Percentiles rank a stretch among this genome's conserved stretches.
Evolutionary conservation across 805 yeast genomes (phyloP).

Genomic region (Candida odintsovae): DNA sequence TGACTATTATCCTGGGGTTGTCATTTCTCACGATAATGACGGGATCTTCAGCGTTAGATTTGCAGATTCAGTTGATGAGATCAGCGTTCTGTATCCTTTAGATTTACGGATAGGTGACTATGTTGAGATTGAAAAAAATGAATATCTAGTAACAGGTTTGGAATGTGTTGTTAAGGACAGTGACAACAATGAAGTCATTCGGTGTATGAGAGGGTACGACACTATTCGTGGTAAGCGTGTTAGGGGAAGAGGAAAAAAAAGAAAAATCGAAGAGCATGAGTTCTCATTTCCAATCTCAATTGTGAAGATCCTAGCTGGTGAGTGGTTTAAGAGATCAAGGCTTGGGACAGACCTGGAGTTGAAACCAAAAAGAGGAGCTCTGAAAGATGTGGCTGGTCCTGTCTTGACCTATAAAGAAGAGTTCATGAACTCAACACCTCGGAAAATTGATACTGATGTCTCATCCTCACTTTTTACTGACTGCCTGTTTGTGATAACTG

Average conservation of each 20-base stretch:
- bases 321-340: conserved; percentile 31
- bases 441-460: neutral
- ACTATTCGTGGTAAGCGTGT: conserved; percentile 33
- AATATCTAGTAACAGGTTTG: conserved; percentile 43
- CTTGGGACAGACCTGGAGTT: conserved; percentile 15
- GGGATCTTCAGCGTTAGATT: conserved; percentile 31
- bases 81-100: conserved; percentile 29
- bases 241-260: conserved; percentile 9
- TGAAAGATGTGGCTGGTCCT: conserved; percentile 8
- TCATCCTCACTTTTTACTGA: conserved; percentile 22
- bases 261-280: conserved; percentile 12
- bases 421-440: conserved; percentile 5
- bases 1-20: conserved; percentile 45
- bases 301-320: conserved; percentile 26
- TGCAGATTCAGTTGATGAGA: conserved; percentile 31
- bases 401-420: conserved; percentile 12
- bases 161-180: conserved; percentile 17
- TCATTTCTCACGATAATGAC: conserved; percentile 25
- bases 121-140: conserved; percentile 31
- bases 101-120: conserved; percentile 55
- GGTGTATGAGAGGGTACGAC: conserved; percentile 60
- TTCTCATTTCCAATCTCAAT: conserved; percentile 23
- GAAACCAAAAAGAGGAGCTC: conserved; percentile 8
- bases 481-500: conserved; percentile 36
- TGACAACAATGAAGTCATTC: conserved; percentile 26